A percentile compares a stretch with the other conserved stretches of the same genome.
phyloP scores from a whole-genome alignment of 2,329 filamentous ascomycete species.

The Venturia oleaginea region DNA sequence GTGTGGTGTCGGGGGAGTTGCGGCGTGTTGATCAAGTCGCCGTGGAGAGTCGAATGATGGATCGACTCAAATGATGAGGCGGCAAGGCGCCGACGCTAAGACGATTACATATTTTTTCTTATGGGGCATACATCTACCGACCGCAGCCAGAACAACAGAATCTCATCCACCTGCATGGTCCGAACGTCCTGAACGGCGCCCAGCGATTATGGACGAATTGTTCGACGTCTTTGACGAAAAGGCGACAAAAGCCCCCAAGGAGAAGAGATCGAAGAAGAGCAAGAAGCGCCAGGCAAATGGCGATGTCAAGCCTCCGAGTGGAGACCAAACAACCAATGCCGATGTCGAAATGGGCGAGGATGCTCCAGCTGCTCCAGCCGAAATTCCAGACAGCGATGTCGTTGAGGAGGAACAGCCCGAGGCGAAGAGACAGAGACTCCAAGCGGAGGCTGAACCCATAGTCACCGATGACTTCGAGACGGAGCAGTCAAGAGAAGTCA shows the following conservation, averaged over 20 bases:
- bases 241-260: conserved; percentile 18
- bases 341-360: conserved; percentile 39
- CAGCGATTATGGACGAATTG: conserved; percentile 30
- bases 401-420: conserved; percentile 33
- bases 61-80: not conserved
- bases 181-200: not conserved
- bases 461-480: conserved; percentile 93
- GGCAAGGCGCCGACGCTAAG: not conserved
- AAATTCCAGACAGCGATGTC: conserved; percentile 23
- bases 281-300: conserved; percentile 86
- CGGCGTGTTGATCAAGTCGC: not conserved
- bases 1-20: not conserved
- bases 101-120: not conserved
- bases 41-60: not conserved
- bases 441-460: conserved; percentile 64
- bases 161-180: not conserved
- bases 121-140: not conserved
- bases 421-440: conserved; percentile 52
- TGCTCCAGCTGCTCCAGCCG: conserved; percentile 19
- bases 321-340: conserved; percentile 26
- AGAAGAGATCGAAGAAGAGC: conserved; percentile 39
- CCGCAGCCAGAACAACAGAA: not conserved
- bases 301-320: conserved; percentile 50
- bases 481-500: conserved; percentile 84
- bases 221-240: conserved; percentile 37